A percentile compares a stretch with the other conserved stretches of the same genome.
phyloP scores from a whole-genome alignment of 768 basidiomycete genomes.

The Dacryopinax primogenitus region DNA sequence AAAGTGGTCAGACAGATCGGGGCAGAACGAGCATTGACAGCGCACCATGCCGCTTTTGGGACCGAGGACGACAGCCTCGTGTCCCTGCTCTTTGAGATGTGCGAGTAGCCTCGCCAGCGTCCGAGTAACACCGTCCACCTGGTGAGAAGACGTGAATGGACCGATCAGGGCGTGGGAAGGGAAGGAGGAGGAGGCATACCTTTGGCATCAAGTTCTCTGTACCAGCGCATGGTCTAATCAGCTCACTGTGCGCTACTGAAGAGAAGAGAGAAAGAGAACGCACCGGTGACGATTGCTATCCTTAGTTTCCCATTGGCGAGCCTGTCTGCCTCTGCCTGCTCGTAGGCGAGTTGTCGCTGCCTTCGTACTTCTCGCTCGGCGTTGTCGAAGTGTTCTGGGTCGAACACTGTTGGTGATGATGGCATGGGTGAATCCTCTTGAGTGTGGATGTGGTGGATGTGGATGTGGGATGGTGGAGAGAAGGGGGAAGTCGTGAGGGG shows the following conservation, averaged over 20 bases:
- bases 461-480: neutral
- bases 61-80: slow-evolving; percentile 33
- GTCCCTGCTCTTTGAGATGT: slow-evolving; percentile 31
- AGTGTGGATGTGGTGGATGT: neutral
- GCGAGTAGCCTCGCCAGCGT: slow-evolving; percentile 33
- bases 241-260: neutral
- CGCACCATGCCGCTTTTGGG: slow-evolving; percentile 28
- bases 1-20: neutral
- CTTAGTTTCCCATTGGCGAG: slow-evolving; percentile 2
- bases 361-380: neutral
- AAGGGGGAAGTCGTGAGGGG: neutral
- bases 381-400: neutral
- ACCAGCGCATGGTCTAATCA: neutral
- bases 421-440: neutral
- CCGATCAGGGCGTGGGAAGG: neutral
- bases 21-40: neutral
- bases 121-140: slow-evolving; percentile 35
- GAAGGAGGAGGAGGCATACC: slow-evolving; percentile 10
- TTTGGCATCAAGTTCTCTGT: slow-evolving; percentile 33
- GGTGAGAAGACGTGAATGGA: neutral
- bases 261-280: neutral
- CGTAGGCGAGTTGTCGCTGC: slow-evolving; percentile 2
- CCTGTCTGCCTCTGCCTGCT: slow-evolving; percentile 2
- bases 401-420: neutral
- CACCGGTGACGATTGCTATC: neutral